phyloP scores from a whole-genome alignment of 2,329 filamentous ascomycete genomes.

The Colletotrichum noveboracense region DNA sequence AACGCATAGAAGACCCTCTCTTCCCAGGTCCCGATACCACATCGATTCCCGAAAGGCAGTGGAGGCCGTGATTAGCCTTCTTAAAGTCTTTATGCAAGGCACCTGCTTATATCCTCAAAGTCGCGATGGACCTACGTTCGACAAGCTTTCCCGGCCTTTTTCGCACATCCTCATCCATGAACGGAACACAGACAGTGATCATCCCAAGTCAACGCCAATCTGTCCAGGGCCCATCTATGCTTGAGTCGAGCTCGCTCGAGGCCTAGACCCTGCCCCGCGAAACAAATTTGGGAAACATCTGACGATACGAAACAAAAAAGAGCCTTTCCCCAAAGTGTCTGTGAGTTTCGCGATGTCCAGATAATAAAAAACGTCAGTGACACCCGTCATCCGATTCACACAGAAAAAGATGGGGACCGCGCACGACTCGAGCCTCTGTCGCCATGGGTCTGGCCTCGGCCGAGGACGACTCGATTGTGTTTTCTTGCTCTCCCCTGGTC shows the following conservation, averaged over 20 bases:
- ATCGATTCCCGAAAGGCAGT: background rate
- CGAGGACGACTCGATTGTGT: background rate
- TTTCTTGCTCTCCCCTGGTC: background rate
- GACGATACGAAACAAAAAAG: background rate
- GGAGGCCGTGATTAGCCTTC: background rate
- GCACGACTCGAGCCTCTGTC: conserved; percentile 4
- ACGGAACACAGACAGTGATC: background rate
- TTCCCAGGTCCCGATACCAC: background rate
- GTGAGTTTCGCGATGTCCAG: background rate
- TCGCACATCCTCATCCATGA: background rate
- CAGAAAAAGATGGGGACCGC: background rate
- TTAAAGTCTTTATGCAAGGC: background rate
- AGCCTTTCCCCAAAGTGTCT: background rate
- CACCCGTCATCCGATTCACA: background rate
- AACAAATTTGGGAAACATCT: background rate
- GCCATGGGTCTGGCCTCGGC: background rate
- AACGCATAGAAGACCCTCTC: background rate
- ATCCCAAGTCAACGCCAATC: background rate
- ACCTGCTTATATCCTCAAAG: background rate
- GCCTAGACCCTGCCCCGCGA: background rate
- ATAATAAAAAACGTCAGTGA: background rate
- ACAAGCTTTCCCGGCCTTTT: background rate
- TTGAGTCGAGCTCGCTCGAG: background rate
- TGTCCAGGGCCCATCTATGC: background rate
- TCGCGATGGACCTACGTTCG: background rate